Evolutionary conservation across 768 basidiomycete species (phyloP).

Genomic region (Suillus sp.): DNA sequence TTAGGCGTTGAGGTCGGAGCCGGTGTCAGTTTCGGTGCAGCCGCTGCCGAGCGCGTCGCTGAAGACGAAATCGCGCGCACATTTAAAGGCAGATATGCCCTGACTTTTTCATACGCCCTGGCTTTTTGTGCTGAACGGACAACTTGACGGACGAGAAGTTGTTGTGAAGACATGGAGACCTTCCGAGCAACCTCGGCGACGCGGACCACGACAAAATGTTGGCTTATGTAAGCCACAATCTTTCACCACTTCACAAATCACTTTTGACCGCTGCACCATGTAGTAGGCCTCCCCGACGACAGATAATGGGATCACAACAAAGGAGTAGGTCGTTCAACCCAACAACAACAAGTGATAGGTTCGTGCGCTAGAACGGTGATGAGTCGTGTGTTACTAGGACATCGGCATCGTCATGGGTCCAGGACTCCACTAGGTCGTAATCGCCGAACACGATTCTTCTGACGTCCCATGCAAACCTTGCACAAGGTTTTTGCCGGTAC

Average conservation of each 20-base stretch:
- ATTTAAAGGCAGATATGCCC: background rate
- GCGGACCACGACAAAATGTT: background rate
- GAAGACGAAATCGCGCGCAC: slow-evolving; percentile 6
- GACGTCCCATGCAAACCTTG: background rate
- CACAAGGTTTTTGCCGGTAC: background rate
- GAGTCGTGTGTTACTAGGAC: background rate
- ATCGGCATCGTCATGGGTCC: background rate
- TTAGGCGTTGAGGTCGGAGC: background rate
- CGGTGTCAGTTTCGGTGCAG: background rate
- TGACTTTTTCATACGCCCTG: background rate
- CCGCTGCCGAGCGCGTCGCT: background rate
- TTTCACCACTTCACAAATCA: background rate
- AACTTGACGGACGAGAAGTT: background rate
- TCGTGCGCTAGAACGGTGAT: background rate
- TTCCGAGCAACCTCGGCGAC: background rate
- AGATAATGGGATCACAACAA: background rate
- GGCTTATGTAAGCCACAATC: slow-evolving; percentile 1
- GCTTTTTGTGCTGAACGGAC: background rate
- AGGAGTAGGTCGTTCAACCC: background rate
- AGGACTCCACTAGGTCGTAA: no score
- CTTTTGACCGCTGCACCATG: no score
- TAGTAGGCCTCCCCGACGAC: background rate
- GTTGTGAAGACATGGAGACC: slow-evolving; percentile 3
- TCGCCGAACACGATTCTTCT: background rate
- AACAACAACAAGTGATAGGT: background rate